These are phyloP conservation scores for Tilletia walkeri DNA, from an alignment of 1,284 basidiomycete species.

Conservation along the genomic window DNA sequence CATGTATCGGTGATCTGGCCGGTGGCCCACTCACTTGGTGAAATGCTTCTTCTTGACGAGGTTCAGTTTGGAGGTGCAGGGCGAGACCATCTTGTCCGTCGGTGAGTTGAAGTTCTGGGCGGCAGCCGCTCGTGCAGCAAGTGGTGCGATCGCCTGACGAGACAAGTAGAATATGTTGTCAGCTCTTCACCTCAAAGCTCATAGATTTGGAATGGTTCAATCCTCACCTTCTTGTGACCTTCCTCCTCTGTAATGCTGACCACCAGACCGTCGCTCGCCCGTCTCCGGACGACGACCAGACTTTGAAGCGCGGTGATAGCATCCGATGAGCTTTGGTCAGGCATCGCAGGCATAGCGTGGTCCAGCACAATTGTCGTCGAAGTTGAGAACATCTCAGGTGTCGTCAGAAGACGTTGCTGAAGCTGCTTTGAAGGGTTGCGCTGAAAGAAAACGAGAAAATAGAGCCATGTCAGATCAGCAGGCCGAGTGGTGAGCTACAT, in stretches of 20 bases:
- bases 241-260: slow-evolving; percentile 48
- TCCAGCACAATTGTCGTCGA: slow-evolving; percentile 47
- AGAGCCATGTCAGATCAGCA: too few relatives aligned
- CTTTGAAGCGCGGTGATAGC: slow-evolving; percentile 28
- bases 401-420: slow-evolving; percentile 45
- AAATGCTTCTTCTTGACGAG: slow-evolving; percentile 52
- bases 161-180: not conserved
- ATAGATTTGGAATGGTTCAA: not conserved
- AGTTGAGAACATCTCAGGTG: slow-evolving; percentile 45
- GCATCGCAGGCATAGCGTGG: slow-evolving; percentile 11
- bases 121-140: slow-evolving; percentile 47
- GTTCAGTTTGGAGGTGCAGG: slow-evolving; percentile 54
- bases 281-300: slow-evolving; percentile 51
- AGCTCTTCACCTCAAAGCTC: not conserved
- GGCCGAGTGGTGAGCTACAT: not conserved
- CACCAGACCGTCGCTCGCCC: slow-evolving; percentile 45
- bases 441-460: too few relatives aligned
- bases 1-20: not conserved
- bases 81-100: slow-evolving; percentile 53
- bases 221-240: slow-evolving; percentile 44
- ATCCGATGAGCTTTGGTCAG: slow-evolving; percentile 20
- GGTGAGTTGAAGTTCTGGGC: slow-evolving; percentile 50
- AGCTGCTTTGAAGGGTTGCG: slow-evolving; percentile 22
- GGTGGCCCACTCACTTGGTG: slow-evolving; percentile 33
- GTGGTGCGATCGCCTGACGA: slow-evolving; percentile 39